Evolutionary conservation across 2,329 filamentous ascomycete species (phyloP).

Genomic region (Colletotrichum sp.): DNA sequence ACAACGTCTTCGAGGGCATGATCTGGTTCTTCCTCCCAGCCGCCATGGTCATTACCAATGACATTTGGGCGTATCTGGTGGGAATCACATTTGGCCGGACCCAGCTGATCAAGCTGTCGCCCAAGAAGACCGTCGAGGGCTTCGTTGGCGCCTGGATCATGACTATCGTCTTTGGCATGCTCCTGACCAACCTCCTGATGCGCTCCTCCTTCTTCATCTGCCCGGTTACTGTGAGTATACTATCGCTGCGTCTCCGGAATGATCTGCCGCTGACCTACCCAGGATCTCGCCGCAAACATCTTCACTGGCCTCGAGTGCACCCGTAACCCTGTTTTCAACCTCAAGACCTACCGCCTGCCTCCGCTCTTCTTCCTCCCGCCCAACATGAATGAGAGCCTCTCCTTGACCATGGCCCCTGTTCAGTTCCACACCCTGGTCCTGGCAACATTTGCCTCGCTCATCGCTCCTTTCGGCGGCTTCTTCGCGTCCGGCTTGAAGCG

Average conservation of each 20-base stretch:
- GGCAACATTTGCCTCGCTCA: constrained; percentile 92
- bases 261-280: constrained; percentile 24
- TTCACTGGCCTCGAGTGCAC: constrained; percentile 89
- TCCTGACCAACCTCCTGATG: constrained; percentile 83
- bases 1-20: constrained; percentile 99
- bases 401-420: constrained; percentile 82
- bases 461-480: constrained; percentile 97
- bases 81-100: constrained; percentile 97
- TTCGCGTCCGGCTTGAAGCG: constrained; percentile 97
- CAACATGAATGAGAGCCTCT: constrained; percentile 51
- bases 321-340: constrained; percentile 89
- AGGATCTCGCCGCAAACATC: constrained; percentile 90
- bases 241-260: background rate
- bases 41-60: constrained; percentile 95
- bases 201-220: constrained; percentile 98
- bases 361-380: constrained; percentile 75
- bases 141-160: constrained; percentile 97
- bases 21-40: constrained; percentile 99
- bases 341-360: constrained; percentile 76
- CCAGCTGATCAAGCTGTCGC: constrained; percentile 95
- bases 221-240: constrained; percentile 76
- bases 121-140: constrained; percentile 98
- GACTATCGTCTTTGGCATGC: constrained; percentile 84
- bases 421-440: constrained; percentile 92
- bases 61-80: constrained; percentile 97